phyloP scores from a whole-genome alignment of 1,284 basidiomycete genomes.

The Salmacisia buchloeana region DNA sequence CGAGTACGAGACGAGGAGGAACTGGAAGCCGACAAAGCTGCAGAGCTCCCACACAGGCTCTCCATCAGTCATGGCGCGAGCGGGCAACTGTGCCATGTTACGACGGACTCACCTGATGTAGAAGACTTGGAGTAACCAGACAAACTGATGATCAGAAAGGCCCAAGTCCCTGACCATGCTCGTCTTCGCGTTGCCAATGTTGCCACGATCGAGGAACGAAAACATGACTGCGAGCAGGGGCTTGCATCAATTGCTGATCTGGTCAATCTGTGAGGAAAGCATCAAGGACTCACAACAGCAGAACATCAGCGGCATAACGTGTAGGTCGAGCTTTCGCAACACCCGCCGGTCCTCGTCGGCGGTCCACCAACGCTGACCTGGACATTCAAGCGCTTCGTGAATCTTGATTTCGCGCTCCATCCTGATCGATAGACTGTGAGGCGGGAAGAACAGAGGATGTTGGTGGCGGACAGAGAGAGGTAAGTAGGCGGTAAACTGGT shows the following conservation, averaged over 20 bases:
- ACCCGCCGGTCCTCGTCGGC: neutral
- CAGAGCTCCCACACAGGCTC: neutral
- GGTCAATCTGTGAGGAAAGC: neutral
- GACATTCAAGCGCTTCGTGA: too few relatives aligned
- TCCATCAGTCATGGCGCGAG: neutral
- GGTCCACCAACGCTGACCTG: neutral
- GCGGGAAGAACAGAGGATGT: too few relatives aligned
- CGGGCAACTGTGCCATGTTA: neutral
- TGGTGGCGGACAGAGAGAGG: too few relatives aligned
- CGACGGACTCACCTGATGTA: slow-evolving; percentile 20
- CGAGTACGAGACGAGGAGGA: slow-evolving; percentile 37
- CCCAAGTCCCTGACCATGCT: slow-evolving; percentile 28
- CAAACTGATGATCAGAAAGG: slow-evolving; percentile 32
- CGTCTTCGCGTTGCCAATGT: slow-evolving; percentile 37
- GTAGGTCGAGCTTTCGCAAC: neutral
- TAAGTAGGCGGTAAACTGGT: too few relatives aligned
- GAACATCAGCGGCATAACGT: slow-evolving; percentile 19
- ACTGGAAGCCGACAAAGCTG: slow-evolving; percentile 27
- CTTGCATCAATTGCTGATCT: neutral
- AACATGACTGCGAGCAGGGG: slow-evolving; percentile 15
- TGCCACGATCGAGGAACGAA: slow-evolving; percentile 25
- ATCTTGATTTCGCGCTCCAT: too few relatives aligned
- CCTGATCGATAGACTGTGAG: too few relatives aligned
- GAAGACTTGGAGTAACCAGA: slow-evolving; percentile 41
- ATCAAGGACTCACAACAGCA: neutral